phyloP scores from a whole-genome alignment of 176 grass and related monocot genomes.

The Lolium multiflorum region DNA sequence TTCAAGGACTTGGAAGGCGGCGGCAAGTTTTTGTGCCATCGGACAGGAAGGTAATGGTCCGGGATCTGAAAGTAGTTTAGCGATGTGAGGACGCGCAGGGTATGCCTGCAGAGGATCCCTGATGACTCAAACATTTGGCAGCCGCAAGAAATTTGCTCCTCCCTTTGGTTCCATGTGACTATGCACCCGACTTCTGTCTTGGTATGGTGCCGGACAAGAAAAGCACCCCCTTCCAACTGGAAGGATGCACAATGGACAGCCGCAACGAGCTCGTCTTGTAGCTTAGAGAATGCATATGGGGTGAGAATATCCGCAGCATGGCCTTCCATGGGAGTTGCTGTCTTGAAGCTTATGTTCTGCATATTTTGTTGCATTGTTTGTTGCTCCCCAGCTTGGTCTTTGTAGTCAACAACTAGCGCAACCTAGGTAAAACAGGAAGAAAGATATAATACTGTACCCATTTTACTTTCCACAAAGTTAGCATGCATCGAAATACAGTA shows the following conservation, averaged over 20 bases:
- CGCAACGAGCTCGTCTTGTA: constrained; percentile 73
- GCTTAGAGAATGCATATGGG: constrained; percentile 59
- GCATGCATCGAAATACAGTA: background rate
- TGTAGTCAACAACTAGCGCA: constrained; percentile 52
- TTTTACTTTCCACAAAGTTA: constrained; percentile 21
- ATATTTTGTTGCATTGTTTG: constrained; percentile 57
- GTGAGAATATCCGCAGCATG: constrained; percentile 66
- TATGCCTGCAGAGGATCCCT: constrained; percentile 69
- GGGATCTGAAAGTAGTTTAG: constrained; percentile 68
- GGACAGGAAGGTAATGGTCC: constrained; percentile 59
- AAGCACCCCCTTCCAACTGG: constrained; percentile 52
- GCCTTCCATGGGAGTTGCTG: constrained; percentile 71
- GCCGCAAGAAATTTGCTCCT: constrained; percentile 77
- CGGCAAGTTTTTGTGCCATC: constrained; percentile 52
- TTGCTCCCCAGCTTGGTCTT: constrained; percentile 65
- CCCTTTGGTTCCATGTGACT: constrained; percentile 61
- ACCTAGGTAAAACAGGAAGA: constrained; percentile 44
- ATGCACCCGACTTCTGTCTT: constrained; percentile 27
- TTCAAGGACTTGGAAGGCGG: constrained; percentile 34
- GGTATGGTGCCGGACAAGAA: constrained; percentile 69
- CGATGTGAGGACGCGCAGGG: constrained; percentile 55
- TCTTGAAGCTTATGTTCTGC: constrained; percentile 58
- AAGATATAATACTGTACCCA: background rate
- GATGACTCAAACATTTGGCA: constrained; percentile 70
- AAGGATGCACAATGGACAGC: constrained; percentile 59